These are phyloP conservation scores for Yamadazyma atlantica DNA, from an alignment of 1,139 yeast genomes.

Conservation along the genomic window DNA sequence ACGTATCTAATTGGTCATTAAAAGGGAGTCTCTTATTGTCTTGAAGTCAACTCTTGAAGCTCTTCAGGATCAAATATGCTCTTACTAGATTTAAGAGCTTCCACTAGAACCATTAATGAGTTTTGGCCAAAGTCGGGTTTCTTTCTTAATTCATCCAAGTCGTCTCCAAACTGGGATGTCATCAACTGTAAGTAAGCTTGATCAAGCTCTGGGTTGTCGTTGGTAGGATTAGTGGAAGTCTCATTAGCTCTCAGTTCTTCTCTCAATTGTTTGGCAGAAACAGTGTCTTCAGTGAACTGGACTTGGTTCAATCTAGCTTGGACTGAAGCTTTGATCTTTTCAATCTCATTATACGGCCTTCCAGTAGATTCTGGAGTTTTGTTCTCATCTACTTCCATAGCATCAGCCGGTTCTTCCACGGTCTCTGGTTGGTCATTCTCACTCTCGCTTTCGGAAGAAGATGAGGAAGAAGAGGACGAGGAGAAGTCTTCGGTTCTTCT, in stretches of 20 bases:
- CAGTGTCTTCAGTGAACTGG: conserved; percentile 14
- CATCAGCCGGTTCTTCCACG: conserved; percentile 29
- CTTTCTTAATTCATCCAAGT: conserved; percentile 59
- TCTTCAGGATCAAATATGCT: conserved; percentile 63
- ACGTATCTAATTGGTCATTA: neutral
- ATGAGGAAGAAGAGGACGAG: conserved; percentile 47
- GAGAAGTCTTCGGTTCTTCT: conserved; percentile 72
- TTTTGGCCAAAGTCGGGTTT: conserved; percentile 63
- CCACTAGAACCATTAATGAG: conserved; percentile 62
- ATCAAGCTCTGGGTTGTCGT: conserved; percentile 43
- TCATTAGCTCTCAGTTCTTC: neutral
- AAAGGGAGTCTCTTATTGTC: neutral
- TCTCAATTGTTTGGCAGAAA: conserved; percentile 2
- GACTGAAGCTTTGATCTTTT: neutral
- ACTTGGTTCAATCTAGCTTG: conserved; percentile 14
- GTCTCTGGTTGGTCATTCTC: conserved; percentile 26
- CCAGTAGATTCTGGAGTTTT: conserved; percentile 6
- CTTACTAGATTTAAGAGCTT: conserved; percentile 63
- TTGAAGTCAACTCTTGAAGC: conserved; percentile 5
- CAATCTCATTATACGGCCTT: conserved; percentile 1
- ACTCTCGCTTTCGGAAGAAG: conserved; percentile 31
- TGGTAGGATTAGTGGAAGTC: conserved; percentile 18
- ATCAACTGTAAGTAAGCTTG: conserved; percentile 55
- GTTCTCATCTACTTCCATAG: conserved; percentile 27
- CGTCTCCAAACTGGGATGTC: conserved; percentile 62